Evolutionary conservation across 495 filamentous ascomycete species (phyloP).

Genomic region (Pseudomonodictys pantanalensis): DNA sequence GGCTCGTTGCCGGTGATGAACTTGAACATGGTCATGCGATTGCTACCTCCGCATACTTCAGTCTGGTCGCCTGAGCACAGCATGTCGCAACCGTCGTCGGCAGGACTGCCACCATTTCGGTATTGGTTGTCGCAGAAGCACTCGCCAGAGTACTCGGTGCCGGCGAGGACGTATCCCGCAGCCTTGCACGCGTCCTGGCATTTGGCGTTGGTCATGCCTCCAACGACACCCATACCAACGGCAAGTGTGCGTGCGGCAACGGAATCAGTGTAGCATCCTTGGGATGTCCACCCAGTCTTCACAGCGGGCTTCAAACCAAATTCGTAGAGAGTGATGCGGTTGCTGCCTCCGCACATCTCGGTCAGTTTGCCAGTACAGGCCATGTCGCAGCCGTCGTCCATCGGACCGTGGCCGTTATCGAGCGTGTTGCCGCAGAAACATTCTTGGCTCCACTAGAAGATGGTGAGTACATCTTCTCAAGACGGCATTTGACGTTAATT

Average conservation of each 20-base stretch:
- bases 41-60: conserved; percentile 18
- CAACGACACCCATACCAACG: not conserved
- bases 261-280: conserved; percentile 15
- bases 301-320: not conserved
- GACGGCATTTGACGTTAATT: too few species aligned
- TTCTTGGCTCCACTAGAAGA: conserved; percentile 12
- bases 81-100: conserved; percentile 14
- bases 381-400: conserved; percentile 18
- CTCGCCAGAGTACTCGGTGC: conserved; percentile 24
- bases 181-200: conserved; percentile 4
- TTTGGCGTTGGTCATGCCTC: conserved; percentile 11
- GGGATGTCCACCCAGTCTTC: not conserved
- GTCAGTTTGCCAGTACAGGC: conserved; percentile 7
- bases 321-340: conserved; percentile 15
- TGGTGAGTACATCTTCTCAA: too few species aligned
- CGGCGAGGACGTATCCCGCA: conserved; percentile 7
- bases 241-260: conserved; percentile 1
- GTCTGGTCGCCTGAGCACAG: conserved; percentile 8
- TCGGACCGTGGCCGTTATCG: not conserved
- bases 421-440: conserved; percentile 20
- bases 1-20: not conserved
- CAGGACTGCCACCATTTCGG: conserved; percentile 1
- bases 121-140: conserved; percentile 35
- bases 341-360: conserved; percentile 12
- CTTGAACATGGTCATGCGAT: conserved; percentile 7